Percentiles rank a stretch among this genome's conserved stretches.
These are phyloP conservation scores for Linum lewisii DNA, from an alignment of 345 rosid species.

Conservation along the genomic window DNA sequence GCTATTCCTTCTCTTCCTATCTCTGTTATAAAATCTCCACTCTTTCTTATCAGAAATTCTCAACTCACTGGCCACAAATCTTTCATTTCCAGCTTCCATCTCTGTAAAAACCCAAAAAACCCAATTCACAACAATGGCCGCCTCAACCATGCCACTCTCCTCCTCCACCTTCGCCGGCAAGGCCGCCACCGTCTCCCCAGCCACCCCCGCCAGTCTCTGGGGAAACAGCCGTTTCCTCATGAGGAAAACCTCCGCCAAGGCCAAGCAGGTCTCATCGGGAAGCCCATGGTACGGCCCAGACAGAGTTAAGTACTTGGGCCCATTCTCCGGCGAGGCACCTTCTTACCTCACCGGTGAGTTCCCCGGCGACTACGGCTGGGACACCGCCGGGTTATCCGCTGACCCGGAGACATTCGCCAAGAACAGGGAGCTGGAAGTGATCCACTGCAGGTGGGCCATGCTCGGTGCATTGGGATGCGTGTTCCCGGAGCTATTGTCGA, in stretches of 20 bases:
- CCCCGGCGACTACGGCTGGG: slow-evolving; percentile 7
- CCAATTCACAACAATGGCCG: too few species aligned
- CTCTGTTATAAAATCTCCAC: too few species aligned
- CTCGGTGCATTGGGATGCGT: slow-evolving; percentile 1
- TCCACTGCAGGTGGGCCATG: slow-evolving; percentile 5
- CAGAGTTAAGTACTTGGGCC: slow-evolving; percentile 3
- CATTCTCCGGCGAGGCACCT: slow-evolving; percentile 4
- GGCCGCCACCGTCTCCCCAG: background rate
- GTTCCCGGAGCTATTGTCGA: background rate
- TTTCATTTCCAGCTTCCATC: too few species aligned
- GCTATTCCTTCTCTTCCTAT: too few species aligned
- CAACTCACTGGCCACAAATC: too few species aligned
- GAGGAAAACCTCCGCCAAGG: background rate
- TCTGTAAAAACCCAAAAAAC: too few species aligned
- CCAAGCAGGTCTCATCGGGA: background rate
- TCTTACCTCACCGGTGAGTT: background rate
- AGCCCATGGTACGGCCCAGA: slow-evolving; percentile 8
- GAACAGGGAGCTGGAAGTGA: slow-evolving; percentile 2
- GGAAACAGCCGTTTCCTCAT: background rate
- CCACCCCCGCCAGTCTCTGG: background rate
- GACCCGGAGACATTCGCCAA: slow-evolving; percentile 5
- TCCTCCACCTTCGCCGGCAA: background rate
- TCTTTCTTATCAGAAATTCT: too few species aligned
- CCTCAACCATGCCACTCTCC: background rate
- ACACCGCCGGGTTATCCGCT: slow-evolving; percentile 1